These are phyloP conservation scores for Berberis thunbergii DNA, from an alignment of 164 flowering plant genomes.

Conservation along the genomic window DNA sequence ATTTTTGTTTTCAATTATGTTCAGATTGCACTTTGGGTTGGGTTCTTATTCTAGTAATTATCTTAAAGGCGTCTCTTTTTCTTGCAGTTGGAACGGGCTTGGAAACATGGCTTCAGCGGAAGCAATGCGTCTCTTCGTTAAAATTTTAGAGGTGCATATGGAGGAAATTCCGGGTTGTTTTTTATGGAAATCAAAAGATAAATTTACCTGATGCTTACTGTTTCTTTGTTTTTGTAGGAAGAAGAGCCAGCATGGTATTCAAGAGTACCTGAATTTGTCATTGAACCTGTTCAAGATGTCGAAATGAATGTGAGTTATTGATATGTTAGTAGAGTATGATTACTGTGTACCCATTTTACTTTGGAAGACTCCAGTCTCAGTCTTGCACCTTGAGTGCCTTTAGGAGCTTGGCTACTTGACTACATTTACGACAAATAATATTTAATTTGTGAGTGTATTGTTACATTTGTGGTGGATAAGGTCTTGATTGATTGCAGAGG, in stretches of 20 bases:
- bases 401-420: too few species aligned
- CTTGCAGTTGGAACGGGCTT: slow-evolving; percentile 88
- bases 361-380: too few species aligned
- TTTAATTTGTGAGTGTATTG: too few species aligned
- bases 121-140: slow-evolving; percentile 99
- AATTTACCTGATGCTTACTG: slow-evolving; percentile 5
- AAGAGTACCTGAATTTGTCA: slow-evolving; percentile 57
- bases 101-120: slow-evolving; percentile 87
- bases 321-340: neutral
- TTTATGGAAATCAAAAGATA: neutral
- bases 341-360: too few species aligned
- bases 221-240: slow-evolving; percentile 45
- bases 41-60: slow-evolving; percentile 1
- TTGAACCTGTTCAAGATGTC: slow-evolving; percentile 67
- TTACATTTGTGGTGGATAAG: too few species aligned
- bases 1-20: too few species aligned
- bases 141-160: slow-evolving; percentile 81
- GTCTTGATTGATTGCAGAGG: too few species aligned
- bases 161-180: neutral
- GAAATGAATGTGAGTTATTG: slow-evolving; percentile 76
- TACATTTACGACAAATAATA: too few species aligned
- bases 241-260: slow-evolving; percentile 99
- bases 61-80: slow-evolving; percentile 2
- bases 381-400: too few species aligned
- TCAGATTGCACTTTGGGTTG: too few species aligned